Evolutionary conservation across 345 rosid genomes (phyloP), one percentile per base, ranked within the genome.

Genomic region (Syzygium aromaticum): DNA sequence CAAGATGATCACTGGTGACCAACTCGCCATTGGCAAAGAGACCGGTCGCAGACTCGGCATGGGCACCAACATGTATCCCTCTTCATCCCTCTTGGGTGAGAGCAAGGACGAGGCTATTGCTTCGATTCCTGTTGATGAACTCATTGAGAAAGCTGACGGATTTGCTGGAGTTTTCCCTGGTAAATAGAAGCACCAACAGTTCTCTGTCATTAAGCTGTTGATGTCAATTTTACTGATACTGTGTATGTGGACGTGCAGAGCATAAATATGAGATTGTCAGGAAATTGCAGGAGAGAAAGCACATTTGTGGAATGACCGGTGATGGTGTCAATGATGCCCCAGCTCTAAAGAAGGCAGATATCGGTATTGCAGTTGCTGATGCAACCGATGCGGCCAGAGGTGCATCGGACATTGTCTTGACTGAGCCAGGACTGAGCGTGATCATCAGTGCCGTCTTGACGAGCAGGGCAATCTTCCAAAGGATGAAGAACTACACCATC

Each of bases 401-500:
- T 19, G 98, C 98, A 33, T 95, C 97, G 0, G 97, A 96, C 90
- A 96, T 96, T 82, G 98, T 96, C 86, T 86, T 96, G 85, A 96
- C 98, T 0, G 94, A 96, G 90, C 98, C 96, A 51, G 97, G 98
- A 84, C 90, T 96, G 86, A 95, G 97, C 43, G 98, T 95, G 86
- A 95, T 95, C 11, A 59, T 96, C 8, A 95, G 96, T 54, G 98
- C 98, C 0, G 97, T 96, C 54, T 86, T 96, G 84, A 96, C 97
- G 7, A 96, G 98, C 92, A 90, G 98, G 84, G 96, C 95, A 57
- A 95, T 96, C 90, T 96, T 96, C 92, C 98, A 96, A 86, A 95
- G 97, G 90, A 96, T 96, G 98, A 96, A 96, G 92, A 96, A 96
- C 93, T 96, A 96, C 95, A 96, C 97, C 82, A 96, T 96, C 84